Evolutionary conservation across 345 rosid species (phyloP).

Genomic region (Arabis alpina): DNA sequence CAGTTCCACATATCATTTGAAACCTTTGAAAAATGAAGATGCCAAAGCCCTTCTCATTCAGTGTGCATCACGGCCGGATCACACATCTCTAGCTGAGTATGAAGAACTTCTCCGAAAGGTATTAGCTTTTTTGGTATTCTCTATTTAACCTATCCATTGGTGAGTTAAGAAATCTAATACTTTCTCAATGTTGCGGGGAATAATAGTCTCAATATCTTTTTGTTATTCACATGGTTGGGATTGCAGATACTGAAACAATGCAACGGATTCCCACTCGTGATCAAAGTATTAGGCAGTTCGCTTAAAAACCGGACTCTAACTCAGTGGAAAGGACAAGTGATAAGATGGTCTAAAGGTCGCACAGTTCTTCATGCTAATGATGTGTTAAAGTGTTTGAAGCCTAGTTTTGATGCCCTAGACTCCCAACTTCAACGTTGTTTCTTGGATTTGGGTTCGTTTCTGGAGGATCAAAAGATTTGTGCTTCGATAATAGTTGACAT

Average conservation of each 20-base stretch:
- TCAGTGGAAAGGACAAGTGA: constrained; percentile 45
- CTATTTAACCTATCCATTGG: too few relatives aligned
- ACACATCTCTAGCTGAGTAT: constrained; percentile 23
- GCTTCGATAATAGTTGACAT: constrained; percentile 53
- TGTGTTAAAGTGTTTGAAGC: constrained; percentile 46
- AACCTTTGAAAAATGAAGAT: constrained; percentile 45
- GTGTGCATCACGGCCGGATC: constrained; percentile 30
- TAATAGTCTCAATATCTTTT: too few relatives aligned
- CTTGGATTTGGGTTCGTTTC: constrained; percentile 62
- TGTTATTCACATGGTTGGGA: too few relatives aligned
- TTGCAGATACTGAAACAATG: constrained; percentile 54
- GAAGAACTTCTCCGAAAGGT: constrained; percentile 46
- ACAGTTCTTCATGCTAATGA: constrained; percentile 36
- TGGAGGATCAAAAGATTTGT: constrained; percentile 58
- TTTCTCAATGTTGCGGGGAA: too few relatives aligned
- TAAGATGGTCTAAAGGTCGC: constrained; percentile 40
- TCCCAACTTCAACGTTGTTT: constrained; percentile 49
- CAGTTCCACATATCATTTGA: constrained; percentile 37
- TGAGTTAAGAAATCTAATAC: too few relatives aligned
- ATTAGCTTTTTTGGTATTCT: neutral
- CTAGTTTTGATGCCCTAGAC: constrained; percentile 49
- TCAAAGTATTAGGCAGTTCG: constrained; percentile 58
- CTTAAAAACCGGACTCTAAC: constrained; percentile 42
- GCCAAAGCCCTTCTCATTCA: constrained; percentile 50
- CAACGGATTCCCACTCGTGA: constrained; percentile 61